Evolutionary conservation across 345 rosid genomes (phyloP).

Genomic region (Corchorus olitorius): DNA sequence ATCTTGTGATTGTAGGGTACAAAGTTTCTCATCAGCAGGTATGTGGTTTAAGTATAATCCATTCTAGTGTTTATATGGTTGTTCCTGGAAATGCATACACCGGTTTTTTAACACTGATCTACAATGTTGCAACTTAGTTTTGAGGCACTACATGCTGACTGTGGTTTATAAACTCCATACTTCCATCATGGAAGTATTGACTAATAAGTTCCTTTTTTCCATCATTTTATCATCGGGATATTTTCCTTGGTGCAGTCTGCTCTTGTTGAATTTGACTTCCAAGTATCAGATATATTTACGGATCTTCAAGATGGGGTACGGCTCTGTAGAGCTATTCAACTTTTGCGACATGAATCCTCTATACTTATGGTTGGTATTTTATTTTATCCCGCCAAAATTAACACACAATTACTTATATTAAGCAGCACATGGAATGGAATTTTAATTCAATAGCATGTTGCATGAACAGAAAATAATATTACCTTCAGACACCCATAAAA

Average conservation of each 20-base stretch:
- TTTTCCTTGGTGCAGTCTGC: conserved; percentile 51
- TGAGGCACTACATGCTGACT: not conserved
- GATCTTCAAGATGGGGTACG: conserved; percentile 95
- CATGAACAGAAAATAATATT: conserved; percentile 68
- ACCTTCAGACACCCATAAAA: conserved; percentile 77
- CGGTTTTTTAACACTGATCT: not conserved
- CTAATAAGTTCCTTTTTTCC: not conserved
- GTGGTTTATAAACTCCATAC: not conserved
- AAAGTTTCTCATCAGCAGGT: conserved; percentile 87
- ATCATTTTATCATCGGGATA: not conserved
- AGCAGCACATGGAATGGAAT: conserved; percentile 15
- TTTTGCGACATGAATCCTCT: conserved; percentile 75
- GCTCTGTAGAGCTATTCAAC: conserved; percentile 84
- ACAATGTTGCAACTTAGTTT: not conserved
- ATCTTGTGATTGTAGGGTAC: conserved; percentile 78
- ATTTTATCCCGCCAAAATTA: not conserved
- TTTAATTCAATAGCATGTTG: conserved; percentile 17
- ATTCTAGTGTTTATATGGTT: conserved; percentile 14
- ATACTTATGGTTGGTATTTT: conserved; percentile 65
- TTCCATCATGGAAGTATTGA: not conserved
- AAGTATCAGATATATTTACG: conserved; percentile 60
- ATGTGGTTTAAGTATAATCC: conserved; percentile 27
- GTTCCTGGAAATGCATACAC: conserved; percentile 7
- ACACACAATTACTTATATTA: not conserved
- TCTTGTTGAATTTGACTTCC: conserved; percentile 73